Evolutionary conservation across 148 eudicot species (phyloP).

Genomic region (Beta vulgaris): DNA sequence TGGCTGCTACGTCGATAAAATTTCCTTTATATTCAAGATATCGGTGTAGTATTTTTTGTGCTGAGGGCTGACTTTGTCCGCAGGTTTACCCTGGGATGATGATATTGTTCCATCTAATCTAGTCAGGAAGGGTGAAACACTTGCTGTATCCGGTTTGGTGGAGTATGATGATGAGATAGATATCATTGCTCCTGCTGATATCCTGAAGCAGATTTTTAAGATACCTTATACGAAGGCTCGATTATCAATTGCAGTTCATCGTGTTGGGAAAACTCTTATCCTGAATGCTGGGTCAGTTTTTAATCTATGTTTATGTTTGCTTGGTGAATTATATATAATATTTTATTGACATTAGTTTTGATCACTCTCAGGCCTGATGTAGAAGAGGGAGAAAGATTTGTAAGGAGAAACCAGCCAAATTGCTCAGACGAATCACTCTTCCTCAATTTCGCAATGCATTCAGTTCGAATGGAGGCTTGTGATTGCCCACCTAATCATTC

Average conservation of each 20-base stretch:
- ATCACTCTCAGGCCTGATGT: slow-evolving; percentile 71
- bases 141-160: slow-evolving; percentile 89
- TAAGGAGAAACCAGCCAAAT: slow-evolving; percentile 76
- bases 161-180: slow-evolving; percentile 92
- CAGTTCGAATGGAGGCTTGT: slow-evolving; percentile 99
- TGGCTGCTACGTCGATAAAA: neutral
- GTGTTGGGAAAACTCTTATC: slow-evolving; percentile 82
- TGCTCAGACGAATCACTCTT: slow-evolving; percentile 79
- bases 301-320: slow-evolving; percentile 3
- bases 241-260: slow-evolving; percentile 90
- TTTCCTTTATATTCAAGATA: neutral
- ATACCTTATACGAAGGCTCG: slow-evolving; percentile 93
- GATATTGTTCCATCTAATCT: slow-evolving; percentile 55
- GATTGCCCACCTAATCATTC: slow-evolving; percentile 87
- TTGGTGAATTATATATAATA: neutral
- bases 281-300: slow-evolving; percentile 78
- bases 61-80: slow-evolving; percentile 15
- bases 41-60: neutral
- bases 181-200: slow-evolving; percentile 94
- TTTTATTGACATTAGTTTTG: slow-evolving; percentile 9
- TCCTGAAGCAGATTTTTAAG: slow-evolving; percentile 91
- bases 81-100: slow-evolving; percentile 77
- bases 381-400: slow-evolving; percentile 89
- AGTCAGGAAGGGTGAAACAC: slow-evolving; percentile 80
- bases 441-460: slow-evolving; percentile 94